Evolutionary conservation across 2,329 filamentous ascomycete genomes (phyloP).

Genomic region (Cylindrodendrum hubeiense): DNA sequence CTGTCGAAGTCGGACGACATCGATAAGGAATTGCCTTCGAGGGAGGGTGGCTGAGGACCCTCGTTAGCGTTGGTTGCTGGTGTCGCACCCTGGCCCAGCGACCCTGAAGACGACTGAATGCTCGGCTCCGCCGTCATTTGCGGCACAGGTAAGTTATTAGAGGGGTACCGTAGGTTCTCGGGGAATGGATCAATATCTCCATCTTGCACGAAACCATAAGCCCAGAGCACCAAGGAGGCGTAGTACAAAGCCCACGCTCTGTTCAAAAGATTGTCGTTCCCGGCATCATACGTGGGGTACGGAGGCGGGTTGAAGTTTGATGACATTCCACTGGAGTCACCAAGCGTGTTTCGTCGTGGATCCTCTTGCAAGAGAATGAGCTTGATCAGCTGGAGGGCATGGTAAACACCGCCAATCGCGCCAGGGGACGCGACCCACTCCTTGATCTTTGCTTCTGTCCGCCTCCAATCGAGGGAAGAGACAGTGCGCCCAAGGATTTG

Average conservation of each 20-base stretch:
- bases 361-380: constrained; percentile 43
- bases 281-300: constrained; percentile 42
- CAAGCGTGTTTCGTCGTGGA: constrained; percentile 25
- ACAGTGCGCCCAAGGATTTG: constrained; percentile 45
- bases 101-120: constrained; percentile 31
- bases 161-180: constrained; percentile 41
- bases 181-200: constrained; percentile 44
- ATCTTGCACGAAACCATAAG: constrained; percentile 45
- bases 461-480: constrained; percentile 44
- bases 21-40: constrained; percentile 31
- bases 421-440: constrained; percentile 45
- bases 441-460: constrained; percentile 45
- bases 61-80: constrained; percentile 24
- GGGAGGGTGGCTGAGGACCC: constrained; percentile 32
- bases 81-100: constrained; percentile 19
- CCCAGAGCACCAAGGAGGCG: constrained; percentile 44
- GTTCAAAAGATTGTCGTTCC: constrained; percentile 40
- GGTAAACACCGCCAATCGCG: constrained; percentile 44
- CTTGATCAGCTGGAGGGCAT: constrained; percentile 42
- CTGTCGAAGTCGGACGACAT: constrained; percentile 36
- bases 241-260: constrained; percentile 45
- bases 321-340: constrained; percentile 24
- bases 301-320: constrained; percentile 33
- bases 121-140: constrained; percentile 34
- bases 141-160: constrained; percentile 22